Conservation (phyloP, 257 asterid genomes). For the Nicotiana undulata region DNA sequence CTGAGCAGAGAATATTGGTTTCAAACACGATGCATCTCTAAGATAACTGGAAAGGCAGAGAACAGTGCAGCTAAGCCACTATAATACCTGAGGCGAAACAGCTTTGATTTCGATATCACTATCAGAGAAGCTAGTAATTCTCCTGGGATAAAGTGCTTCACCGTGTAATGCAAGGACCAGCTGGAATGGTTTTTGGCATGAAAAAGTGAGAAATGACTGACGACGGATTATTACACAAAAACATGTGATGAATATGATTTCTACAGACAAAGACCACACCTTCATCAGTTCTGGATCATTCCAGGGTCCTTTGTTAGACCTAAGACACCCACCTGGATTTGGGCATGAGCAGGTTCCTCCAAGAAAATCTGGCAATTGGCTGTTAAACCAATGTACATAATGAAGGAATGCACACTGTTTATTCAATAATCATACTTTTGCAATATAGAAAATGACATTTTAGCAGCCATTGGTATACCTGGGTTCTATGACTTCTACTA, state of each 20-base stretch:
- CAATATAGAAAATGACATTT: background rate
- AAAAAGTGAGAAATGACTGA: background rate
- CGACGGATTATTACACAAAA: background rate
- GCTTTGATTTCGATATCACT: constrained; percentile 49
- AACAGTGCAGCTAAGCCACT: background rate
- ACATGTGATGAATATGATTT: background rate
- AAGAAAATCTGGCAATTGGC: constrained; percentile 96
- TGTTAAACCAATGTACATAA: constrained; percentile 24
- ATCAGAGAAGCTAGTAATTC: constrained; percentile 38
- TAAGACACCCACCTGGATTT: constrained; percentile 83
- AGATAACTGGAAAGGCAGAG: background rate
- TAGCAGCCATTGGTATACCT: constrained; percentile 39
- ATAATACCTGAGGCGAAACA: constrained; percentile 43
- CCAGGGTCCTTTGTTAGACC: constrained; percentile 95
- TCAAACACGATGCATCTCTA: constrained; percentile 6
- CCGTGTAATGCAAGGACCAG: constrained; percentile 57
- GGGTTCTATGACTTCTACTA: constrained; percentile 70
- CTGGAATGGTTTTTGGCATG: constrained; percentile 37
- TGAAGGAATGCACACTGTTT: background rate
- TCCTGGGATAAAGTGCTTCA: constrained; percentile 41
- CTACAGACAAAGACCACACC: constrained; percentile 34
- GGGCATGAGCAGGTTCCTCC: constrained; percentile 90
- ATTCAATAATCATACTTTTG: background rate
- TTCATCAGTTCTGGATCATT: constrained; percentile 70
- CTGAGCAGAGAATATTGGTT: constrained; percentile 26